Conservation (phyloP, 139 green algal genomes). For the Trebouxia sp. region DNA sequence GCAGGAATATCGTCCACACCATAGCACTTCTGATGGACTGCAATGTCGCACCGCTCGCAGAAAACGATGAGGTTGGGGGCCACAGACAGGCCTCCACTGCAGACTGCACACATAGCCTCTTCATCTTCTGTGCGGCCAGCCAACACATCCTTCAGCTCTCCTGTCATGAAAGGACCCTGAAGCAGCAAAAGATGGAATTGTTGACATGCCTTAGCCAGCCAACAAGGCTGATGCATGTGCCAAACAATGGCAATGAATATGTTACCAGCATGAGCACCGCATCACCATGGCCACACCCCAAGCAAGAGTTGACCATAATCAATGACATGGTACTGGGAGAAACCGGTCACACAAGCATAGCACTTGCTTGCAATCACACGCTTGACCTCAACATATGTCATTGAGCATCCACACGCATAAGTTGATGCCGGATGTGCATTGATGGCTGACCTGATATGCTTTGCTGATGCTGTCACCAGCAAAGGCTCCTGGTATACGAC, state of each 20-base stretch:
- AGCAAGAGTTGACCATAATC: no score
- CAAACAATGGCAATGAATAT: no score
- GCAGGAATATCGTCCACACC: constrained; percentile 64
- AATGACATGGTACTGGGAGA: no score
- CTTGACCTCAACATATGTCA: no score
- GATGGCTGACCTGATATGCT: not conserved
- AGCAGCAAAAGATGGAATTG: not conserved
- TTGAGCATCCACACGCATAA: no score
- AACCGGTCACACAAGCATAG: no score
- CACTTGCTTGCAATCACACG: no score
- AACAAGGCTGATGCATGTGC: no score
- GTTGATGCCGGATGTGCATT: no score
- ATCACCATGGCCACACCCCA: no score
- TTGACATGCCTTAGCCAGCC: no score
- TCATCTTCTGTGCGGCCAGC: constrained; percentile 60
- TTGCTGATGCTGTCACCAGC: not conserved
- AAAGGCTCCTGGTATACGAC: constrained; percentile 21
- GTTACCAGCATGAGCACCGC: no score
- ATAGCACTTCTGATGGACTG: constrained; percentile 91
- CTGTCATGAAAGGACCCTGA: not conserved
- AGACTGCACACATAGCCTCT: constrained; percentile 87
- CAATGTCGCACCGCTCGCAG: constrained; percentile 91
- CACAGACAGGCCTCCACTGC: constrained; percentile 72
- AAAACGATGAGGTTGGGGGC: constrained; percentile 88
- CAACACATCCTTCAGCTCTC: constrained; percentile 43